Conservation (phyloP, 441 rosid species). For the Adansonia rubrostipa region DNA sequence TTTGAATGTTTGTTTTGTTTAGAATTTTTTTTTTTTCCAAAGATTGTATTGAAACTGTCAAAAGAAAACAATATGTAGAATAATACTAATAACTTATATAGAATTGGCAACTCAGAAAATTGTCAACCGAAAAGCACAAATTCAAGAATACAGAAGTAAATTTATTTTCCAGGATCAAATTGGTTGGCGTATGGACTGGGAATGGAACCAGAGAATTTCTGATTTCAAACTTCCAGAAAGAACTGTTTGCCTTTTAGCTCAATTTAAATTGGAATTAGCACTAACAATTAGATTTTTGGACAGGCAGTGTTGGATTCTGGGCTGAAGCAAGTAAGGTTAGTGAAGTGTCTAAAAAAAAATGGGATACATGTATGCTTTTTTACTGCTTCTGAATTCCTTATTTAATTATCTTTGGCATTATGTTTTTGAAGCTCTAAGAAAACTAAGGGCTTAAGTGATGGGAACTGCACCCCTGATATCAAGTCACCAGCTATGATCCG, state of each 20-base stretch:
- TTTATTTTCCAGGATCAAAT: constrained; percentile 3
- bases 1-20: constrained; percentile 4
- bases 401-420: neutral
- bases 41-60: neutral
- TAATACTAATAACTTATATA: neutral
- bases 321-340: constrained; percentile 53
- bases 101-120: neutral
- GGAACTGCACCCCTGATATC: constrained; percentile 26
- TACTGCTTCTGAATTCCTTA: constrained; percentile 11
- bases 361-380: neutral
- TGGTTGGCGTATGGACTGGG: neutral
- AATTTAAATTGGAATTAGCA: neutral
- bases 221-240: constrained; percentile 11
- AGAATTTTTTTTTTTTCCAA: neutral
- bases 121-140: neutral
- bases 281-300: constrained; percentile 25
- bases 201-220: neutral
- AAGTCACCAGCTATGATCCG: constrained; percentile 60
- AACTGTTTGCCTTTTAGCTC: neutral
- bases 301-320: constrained; percentile 47
- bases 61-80: neutral
- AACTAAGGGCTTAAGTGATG: constrained; percentile 33
- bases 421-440: constrained; percentile 47
- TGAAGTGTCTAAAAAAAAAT: constrained; percentile 19
- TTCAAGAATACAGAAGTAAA: neutral